phyloP scores from a whole-genome alignment of 2,329 filamentous ascomycete species.

The Dactylonectria macrodidyma region DNA sequence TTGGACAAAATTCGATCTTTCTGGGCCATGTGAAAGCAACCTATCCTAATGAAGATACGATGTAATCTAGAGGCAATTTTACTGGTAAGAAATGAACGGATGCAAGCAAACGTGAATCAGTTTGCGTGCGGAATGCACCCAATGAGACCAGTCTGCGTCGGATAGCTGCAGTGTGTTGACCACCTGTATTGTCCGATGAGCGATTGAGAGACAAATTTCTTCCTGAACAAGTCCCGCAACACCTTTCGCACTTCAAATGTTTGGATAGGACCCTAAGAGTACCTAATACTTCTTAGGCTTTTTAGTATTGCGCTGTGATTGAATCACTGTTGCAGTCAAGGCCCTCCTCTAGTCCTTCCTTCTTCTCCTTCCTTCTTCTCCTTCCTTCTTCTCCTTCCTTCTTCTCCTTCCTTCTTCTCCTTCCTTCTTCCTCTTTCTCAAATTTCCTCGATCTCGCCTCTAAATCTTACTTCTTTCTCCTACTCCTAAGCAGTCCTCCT shows the following conservation, averaged over 20 bases:
- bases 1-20: too few species aligned
- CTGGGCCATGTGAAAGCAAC: too few species aligned
- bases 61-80: not conserved
- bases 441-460: not conserved
- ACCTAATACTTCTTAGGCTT: not conserved
- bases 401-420: not conserved
- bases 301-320: not conserved
- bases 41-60: too few species aligned
- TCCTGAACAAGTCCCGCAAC: not conserved
- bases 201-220: not conserved
- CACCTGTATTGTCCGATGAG: not conserved
- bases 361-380: not conserved
- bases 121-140: not conserved
- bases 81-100: not conserved
- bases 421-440: not conserved
- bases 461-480: too few species aligned
- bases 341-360: too few species aligned
- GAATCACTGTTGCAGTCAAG: not conserved
- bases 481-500: not conserved
- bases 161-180: constrained; percentile 19
- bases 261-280: not conserved
- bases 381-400: not conserved
- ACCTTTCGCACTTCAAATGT: not conserved
- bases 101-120: not conserved
- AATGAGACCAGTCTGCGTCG: not conserved